These are phyloP conservation scores for Vanderwaltozyma polyspora DNA, from an alignment of 805 yeast genomes.

Conservation along the genomic window DNA sequence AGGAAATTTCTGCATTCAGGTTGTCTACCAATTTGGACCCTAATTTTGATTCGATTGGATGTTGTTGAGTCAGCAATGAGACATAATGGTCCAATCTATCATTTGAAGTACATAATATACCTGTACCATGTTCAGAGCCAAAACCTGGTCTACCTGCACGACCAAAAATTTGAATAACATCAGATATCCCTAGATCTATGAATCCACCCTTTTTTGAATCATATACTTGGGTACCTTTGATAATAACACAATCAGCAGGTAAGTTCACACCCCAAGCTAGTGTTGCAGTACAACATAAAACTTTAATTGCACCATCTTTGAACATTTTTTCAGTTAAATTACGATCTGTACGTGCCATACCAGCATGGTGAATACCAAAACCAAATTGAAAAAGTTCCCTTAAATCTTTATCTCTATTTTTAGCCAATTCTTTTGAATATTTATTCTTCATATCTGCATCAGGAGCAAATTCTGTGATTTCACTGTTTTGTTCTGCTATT, in stretches of 20 bases:
- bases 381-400: constrained; percentile 72
- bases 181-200: constrained; percentile 87
- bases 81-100: constrained; percentile 82
- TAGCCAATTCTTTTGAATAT: constrained; percentile 53
- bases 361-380: constrained; percentile 95
- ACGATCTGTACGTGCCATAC: constrained; percentile 85
- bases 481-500: constrained; percentile 54
- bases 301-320: constrained; percentile 73
- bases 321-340: constrained; percentile 84
- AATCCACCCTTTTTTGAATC: constrained; percentile 93
- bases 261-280: constrained; percentile 99
- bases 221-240: constrained; percentile 93
- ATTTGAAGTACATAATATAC: constrained; percentile 73
- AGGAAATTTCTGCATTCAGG: constrained; percentile 87
- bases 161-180: constrained; percentile 95
- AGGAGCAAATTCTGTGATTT: constrained; percentile 32
- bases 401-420: constrained; percentile 66
- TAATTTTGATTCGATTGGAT: constrained; percentile 85
- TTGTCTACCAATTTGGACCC: constrained; percentile 76
- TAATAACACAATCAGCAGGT: constrained; percentile 95
- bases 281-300: constrained; percentile 91
- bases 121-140: constrained; percentile 77
- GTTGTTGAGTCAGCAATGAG: constrained; percentile 83
- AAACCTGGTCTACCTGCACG: constrained; percentile 99
- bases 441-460: constrained; percentile 21